Base-by-base conservation (phyloP, 352 stramenopile genomes). In the Globisporangium yorkense region DNA sequence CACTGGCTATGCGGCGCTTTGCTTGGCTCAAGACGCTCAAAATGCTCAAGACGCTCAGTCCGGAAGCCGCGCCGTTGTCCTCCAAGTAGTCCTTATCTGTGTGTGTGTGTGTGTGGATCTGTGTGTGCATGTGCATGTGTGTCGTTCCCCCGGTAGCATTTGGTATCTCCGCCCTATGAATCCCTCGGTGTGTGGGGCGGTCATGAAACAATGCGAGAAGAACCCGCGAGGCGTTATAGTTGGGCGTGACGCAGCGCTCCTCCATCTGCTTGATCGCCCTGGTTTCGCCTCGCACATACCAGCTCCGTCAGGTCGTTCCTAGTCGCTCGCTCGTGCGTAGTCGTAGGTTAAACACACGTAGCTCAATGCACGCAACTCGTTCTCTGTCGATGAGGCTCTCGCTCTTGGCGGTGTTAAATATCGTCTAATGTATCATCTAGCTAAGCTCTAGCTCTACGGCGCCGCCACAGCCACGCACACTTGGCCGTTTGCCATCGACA, bases 91-190 rank as follows among this genome's bases (percentile, higher is more conserved):
- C 24, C 24, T 27, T 54, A n/a, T n/a, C 29, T 39, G 6, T n/a
- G 2, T 5, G 7, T 57, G 47, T 21, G 18, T 56, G 27, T 43
- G 13, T 43, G 37, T 43, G 1, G 16, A 9, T 31, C 16, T 37
- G 10, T 16, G 27, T 56, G 33, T 54, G 21, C 63, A 27, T 45
- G 48, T 35, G 27, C 47, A 29, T 57, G 56, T 47, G 21, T 39
- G 20, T 41, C 24, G 41, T 47, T 46, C 18, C 6, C 35, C 3
- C 20, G 48, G 35, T 70, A 72, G 81, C 81, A 91, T 89, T 91
- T 89, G 78, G 81, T 91, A 91, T 91, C 81, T 91, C 81, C 78
- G 80, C 78, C 75, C 67, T 72, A 74, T 88, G 73, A 88, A 91
- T 63, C 56, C 62, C 24, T 57, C 40, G 39, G 76, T 90, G 80